phyloP scores from a whole-genome alignment of 1,284 basidiomycete species.

The Malassezia arunalokei region DNA sequence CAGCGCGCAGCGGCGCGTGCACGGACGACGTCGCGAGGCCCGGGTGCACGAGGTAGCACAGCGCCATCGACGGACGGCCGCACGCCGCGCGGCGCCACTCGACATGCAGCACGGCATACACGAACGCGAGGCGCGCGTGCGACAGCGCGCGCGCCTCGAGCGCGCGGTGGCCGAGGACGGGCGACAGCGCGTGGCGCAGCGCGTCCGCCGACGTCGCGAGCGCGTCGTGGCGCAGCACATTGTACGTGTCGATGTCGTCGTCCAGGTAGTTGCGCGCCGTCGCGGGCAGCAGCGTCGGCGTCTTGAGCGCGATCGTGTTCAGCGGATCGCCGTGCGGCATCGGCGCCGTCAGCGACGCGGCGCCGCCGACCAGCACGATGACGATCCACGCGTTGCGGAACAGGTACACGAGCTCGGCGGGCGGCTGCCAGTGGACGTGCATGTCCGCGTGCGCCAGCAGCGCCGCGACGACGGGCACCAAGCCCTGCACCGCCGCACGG shows the following conservation, averaged over 20 bases:
- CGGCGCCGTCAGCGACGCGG: conserved; percentile 23
- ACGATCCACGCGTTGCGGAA: conserved; percentile 95
- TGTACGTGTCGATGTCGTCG: conserved; percentile 85
- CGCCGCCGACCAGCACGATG: conserved; percentile 60
- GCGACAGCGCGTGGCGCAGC: conserved; percentile 38
- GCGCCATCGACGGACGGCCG: conserved; percentile 68
- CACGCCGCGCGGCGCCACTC: conserved; percentile 73
- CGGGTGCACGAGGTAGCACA: conserved; percentile 79
- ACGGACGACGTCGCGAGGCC: conserved; percentile 62
- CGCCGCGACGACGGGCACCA: conserved; percentile 79
- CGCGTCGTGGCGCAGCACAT: conserved; percentile 57
- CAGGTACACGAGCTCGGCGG: conserved; percentile 60
- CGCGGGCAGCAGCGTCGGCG: conserved; percentile 72
- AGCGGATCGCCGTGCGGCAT: conserved; percentile 49
- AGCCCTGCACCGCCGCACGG: conserved; percentile 35
- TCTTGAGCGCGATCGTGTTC: conserved; percentile 69
- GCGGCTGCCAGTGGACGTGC: conserved; percentile 55
- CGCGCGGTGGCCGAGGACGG: conserved; percentile 57
- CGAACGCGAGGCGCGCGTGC: conserved; percentile 72
- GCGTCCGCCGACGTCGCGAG: conserved; percentile 18
- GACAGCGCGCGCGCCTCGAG: conserved; percentile 65
- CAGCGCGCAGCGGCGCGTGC: conserved; percentile 65
- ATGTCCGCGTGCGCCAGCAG: conserved; percentile 67
- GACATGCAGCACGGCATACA: conserved; percentile 75
- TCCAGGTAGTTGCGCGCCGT: conserved; percentile 70